These are phyloP conservation scores for Mortierella sp. DNA, from an alignment of 371 early-diverging fungal species.

Conservation along the genomic window DNA sequence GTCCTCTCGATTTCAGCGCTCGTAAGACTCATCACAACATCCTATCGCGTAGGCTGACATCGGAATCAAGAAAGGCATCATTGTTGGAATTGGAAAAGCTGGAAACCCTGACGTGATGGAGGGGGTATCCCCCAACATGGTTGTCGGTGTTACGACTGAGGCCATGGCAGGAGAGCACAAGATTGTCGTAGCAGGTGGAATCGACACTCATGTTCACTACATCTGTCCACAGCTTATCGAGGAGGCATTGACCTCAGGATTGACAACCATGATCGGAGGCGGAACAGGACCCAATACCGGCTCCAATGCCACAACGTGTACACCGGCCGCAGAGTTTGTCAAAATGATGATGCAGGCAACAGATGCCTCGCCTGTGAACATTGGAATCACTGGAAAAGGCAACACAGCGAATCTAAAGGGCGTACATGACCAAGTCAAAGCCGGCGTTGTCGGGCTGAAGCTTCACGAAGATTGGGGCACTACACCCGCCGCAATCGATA, in stretches of 20 bases:
- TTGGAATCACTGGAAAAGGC: conserved; percentile 96
- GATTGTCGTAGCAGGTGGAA: conserved; percentile 92
- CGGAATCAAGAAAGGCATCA: conserved; percentile 86
- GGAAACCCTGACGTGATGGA: conserved; percentile 98
- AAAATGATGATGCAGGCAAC: conserved; percentile 89
- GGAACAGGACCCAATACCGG: conserved; percentile 97
- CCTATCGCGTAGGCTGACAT: conserved; percentile 77
- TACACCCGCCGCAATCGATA: conserved; percentile 92
- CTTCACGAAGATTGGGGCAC: conserved; percentile 97
- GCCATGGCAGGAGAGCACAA: conserved; percentile 90
- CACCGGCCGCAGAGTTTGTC: conserved; percentile 82
- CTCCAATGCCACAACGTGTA: conserved; percentile 94
- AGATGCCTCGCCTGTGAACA: conserved; percentile 86
- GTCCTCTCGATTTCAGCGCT: background rate
- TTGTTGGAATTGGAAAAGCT: conserved; percentile 92
- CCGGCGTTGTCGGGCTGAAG: conserved; percentile 93
- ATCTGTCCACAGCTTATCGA: conserved; percentile 89
- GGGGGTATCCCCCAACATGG: conserved; percentile 88
- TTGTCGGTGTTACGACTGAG: conserved; percentile 89
- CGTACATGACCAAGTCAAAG: conserved; percentile 81
- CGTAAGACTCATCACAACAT: background rate
- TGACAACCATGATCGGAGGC: conserved; percentile 93
- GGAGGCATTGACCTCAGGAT: conserved; percentile 86
- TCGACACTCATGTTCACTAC: conserved; percentile 93
- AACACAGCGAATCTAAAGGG: conserved; percentile 75